Conservation (phyloP, 345 rosid species). For the Acer negundo region DNA sequence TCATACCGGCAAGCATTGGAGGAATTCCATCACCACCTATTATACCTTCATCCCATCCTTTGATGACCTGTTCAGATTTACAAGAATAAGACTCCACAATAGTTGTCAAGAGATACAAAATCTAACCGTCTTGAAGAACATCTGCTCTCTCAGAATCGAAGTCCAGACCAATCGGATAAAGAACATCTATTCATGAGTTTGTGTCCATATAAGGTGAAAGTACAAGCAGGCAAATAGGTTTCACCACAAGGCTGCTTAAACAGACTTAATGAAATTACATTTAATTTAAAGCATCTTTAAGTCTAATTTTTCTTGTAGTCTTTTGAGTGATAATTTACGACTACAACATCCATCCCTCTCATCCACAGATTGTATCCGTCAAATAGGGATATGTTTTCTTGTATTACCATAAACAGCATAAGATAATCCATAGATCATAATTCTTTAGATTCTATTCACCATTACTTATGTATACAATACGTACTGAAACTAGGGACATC, state of each 20-base stretch:
- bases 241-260: not conserved
- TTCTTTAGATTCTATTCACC: not conserved
- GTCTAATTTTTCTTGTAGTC: not conserved
- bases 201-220: not conserved
- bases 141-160: not conserved
- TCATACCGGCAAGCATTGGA: constrained; percentile 85
- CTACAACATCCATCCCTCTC: not conserved
- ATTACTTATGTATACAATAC: not conserved
- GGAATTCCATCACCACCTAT: constrained; percentile 84
- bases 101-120: not conserved
- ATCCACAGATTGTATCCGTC: not conserved
- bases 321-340: not conserved
- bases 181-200: not conserved
- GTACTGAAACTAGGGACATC: not conserved
- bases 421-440: not conserved
- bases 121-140: not conserved
- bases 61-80: constrained; percentile 58
- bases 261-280: not conserved
- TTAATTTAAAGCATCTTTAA: not conserved
- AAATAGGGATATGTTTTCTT: not conserved
- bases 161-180: not conserved
- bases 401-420: not conserved
- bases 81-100: not conserved
- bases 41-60: constrained; percentile 93
- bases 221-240: not conserved